Base-by-base conservation (phyloP, 768 basidiomycete species). In the Lentinula lateritia region DNA sequence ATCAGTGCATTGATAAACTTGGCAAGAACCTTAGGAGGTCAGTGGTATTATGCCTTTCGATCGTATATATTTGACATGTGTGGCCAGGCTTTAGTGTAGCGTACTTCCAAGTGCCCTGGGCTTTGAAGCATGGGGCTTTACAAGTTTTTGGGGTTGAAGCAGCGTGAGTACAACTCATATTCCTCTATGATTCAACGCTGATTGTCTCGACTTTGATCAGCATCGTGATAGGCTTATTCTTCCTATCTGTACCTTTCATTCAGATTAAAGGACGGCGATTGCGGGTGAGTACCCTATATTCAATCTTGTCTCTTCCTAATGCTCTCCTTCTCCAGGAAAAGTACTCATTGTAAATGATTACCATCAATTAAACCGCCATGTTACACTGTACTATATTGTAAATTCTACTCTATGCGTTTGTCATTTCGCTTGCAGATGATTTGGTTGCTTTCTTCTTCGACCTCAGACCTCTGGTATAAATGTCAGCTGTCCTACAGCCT, bases 51-150 rank as follows among this genome's bases (percentile, higher is more conserved):
- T 9, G 34, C 9, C 20, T 12, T 43, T 35, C 53, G 18, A 32
- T 36, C 58, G 13, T 20, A 18, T 43, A 34, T 18, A 23, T 39
- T 12, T 38, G 34, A 35, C 5, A 41, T 36, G 6, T 54, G 13
- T 20, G 53, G 6, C 16, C 9, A 77, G 80, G 85, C 3, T 88
- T 88, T 67, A 79, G 78, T 52, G 85, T 88, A 20, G 83, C 86
- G 0, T 87, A 83, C 70, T 88, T 83, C 70, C 86, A 88, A 67
- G 78, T 87, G 3, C 83, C 83, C 5, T 87, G 87, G 87, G 85
- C 86, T 5, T 67, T 71, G 34, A 83, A 80, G 64, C 68, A 83
- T 61, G 87, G 87, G 15, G 83, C 86, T 5, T 69, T 87, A 34
- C 83, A 87, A 62, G 81, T 83, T 5, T 82, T 86, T 66, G 86